phyloP scores from a whole-genome alignment of 805 yeast species.

The Wickerhamomyces canadensis region DNA sequence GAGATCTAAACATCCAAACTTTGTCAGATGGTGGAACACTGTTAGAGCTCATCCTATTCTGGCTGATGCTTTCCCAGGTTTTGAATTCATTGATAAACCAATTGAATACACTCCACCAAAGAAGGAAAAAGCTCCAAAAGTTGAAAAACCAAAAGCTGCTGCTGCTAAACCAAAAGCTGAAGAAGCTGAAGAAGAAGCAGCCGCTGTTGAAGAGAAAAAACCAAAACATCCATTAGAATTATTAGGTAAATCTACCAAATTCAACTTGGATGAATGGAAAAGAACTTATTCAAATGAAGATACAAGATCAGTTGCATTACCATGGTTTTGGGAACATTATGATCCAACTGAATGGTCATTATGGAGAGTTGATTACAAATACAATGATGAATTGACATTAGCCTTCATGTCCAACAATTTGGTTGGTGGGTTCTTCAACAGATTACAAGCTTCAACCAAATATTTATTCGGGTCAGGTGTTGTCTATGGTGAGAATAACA shows the following conservation, averaged over 20 bases:
- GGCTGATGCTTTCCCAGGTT: conserved; percentile 42
- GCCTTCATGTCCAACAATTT: conserved; percentile 98
- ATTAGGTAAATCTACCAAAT: conserved; percentile 64
- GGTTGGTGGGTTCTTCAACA: conserved; percentile 96
- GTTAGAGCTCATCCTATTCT: conserved; percentile 40
- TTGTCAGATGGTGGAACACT: conserved; percentile 70
- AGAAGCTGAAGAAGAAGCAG: conserved; percentile 37
- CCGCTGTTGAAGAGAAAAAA: conserved; percentile 65
- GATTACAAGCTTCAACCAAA: conserved; percentile 87
- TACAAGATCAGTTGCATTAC: conserved; percentile 88
- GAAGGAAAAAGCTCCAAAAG: no score
- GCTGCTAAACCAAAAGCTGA: conserved; percentile 30
- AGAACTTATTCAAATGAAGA: conserved; percentile 95
- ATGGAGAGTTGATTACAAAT: conserved; percentile 94
- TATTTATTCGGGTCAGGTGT: conserved; percentile 90
- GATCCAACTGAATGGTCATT: conserved; percentile 91
- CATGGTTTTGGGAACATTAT: conserved; percentile 97
- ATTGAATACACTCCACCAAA: conserved; percentile 66
- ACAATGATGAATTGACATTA: conserved; percentile 94
- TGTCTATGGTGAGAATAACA: conserved; percentile 97
- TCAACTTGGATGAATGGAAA: conserved; percentile 89
- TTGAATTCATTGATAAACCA: conserved; percentile 60
- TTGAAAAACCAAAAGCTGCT: conserved; percentile 21
- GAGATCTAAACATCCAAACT: conserved; percentile 57
- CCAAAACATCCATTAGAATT: conserved; percentile 88